Evolutionary conservation across 2,329 filamentous ascomycete genomes (phyloP).

Genomic region (Penicillium sumatraense): DNA sequence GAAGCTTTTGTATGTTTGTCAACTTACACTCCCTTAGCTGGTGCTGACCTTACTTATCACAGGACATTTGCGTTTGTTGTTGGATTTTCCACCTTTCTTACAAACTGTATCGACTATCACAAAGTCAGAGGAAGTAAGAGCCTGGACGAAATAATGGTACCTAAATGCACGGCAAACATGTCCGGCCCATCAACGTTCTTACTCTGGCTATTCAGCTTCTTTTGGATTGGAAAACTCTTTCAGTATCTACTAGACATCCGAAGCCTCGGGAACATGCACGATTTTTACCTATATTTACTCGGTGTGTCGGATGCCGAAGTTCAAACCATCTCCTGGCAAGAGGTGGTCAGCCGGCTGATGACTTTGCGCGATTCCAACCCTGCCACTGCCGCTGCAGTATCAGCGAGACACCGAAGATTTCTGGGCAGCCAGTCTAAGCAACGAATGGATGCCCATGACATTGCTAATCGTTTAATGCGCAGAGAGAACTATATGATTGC

Average conservation of each 20-base stretch:
- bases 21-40: background rate
- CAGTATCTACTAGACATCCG: constrained; percentile 75
- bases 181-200: constrained; percentile 76
- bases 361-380: constrained; percentile 82
- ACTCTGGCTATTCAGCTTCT: constrained; percentile 83
- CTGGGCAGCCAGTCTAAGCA: constrained; percentile 89
- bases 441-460: constrained; percentile 92
- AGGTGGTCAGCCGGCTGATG: constrained; percentile 85
- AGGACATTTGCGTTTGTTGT: constrained; percentile 84
- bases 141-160: constrained; percentile 65
- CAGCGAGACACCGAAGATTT: constrained; percentile 63
- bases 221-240: constrained; percentile 80
- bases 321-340: constrained; percentile 93
- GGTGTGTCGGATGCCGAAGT: constrained; percentile 85
- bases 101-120: constrained; percentile 82
- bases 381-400: constrained; percentile 70
- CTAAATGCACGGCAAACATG: constrained; percentile 76
- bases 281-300: constrained; percentile 83
- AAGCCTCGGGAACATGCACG: constrained; percentile 75
- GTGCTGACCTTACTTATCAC: background rate
- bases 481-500: constrained; percentile 97
- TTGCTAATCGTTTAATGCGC: constrained; percentile 95
- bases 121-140: constrained; percentile 70
- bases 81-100: constrained; percentile 78
- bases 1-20: constrained; percentile 70